Evolutionary conservation across 176 grass and related monocot species (phyloP).

Genomic region (Bonia amplexicaulis): DNA sequence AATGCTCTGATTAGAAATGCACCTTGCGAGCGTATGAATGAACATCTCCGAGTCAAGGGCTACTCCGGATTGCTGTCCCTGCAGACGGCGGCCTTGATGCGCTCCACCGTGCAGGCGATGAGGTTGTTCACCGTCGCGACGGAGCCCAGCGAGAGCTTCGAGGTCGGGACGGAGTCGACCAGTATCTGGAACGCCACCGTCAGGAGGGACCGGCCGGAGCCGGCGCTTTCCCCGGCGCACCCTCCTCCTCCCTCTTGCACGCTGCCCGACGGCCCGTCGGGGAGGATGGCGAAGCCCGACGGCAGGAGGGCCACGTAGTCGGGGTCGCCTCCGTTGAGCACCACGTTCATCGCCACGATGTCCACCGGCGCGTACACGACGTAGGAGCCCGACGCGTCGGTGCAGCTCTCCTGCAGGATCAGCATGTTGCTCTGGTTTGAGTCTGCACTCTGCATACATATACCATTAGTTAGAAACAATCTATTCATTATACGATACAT

Average conservation of each 20-base stretch:
- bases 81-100: constrained; percentile 81
- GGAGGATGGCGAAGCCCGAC: constrained; percentile 82
- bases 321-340: constrained; percentile 85
- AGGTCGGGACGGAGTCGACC: constrained; percentile 83
- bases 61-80: constrained; percentile 55
- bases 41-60: neutral
- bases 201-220: constrained; percentile 52
- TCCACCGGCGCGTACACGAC: constrained; percentile 91
- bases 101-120: constrained; percentile 85
- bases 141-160: constrained; percentile 83
- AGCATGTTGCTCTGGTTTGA: constrained; percentile 97
- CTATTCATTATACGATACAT: neutral
- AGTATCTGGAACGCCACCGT: constrained; percentile 96
- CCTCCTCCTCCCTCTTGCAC: neutral
- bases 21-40: neutral
- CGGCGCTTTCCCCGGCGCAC: neutral
- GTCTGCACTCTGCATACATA: constrained; percentile 57
- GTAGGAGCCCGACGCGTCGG: constrained; percentile 70
- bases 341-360: constrained; percentile 87
- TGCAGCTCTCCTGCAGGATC: constrained; percentile 97
- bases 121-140: constrained; percentile 90
- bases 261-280: constrained; percentile 42
- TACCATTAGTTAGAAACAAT: neutral
- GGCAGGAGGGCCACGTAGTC: constrained; percentile 90
- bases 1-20: neutral